Conservation (phyloP, 257 asterid species). For the Solanum tacnaense region DNA sequence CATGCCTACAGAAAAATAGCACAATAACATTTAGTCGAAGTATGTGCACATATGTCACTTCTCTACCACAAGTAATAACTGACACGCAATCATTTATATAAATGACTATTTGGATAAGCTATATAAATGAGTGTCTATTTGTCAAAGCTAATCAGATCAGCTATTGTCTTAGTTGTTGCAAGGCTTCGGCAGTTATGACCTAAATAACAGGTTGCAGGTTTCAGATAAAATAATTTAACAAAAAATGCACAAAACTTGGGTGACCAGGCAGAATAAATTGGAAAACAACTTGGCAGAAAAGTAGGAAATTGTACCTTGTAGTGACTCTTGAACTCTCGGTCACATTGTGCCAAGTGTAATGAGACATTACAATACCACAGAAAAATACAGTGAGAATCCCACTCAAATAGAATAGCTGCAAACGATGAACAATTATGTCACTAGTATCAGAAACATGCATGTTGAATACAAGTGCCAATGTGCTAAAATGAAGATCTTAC, state of each 20-base stretch:
- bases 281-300: not conserved
- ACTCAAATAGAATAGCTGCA: constrained; percentile 29
- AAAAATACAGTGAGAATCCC: constrained; percentile 41
- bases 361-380: constrained; percentile 43
- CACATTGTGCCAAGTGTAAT: constrained; percentile 43
- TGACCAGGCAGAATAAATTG: not conserved
- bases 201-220: not conserved
- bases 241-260: not conserved
- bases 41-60: not conserved
- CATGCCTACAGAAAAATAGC: constrained; percentile 16
- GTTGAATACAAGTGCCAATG: not conserved
- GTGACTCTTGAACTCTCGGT: constrained; percentile 35
- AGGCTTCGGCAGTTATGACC: not conserved
- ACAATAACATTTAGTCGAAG: not conserved
- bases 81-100: not conserved
- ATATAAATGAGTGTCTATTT: not conserved
- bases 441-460: not conserved
- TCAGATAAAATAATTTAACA: not conserved
- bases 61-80: not conserved
- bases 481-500: constrained; percentile 3
- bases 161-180: not conserved
- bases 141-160: not conserved
- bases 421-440: not conserved
- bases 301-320: constrained; percentile 15
- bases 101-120: not conserved